Conservation (phyloP, 352 stramenopile genomes). For the Phytophthora pluvialis region DNA sequence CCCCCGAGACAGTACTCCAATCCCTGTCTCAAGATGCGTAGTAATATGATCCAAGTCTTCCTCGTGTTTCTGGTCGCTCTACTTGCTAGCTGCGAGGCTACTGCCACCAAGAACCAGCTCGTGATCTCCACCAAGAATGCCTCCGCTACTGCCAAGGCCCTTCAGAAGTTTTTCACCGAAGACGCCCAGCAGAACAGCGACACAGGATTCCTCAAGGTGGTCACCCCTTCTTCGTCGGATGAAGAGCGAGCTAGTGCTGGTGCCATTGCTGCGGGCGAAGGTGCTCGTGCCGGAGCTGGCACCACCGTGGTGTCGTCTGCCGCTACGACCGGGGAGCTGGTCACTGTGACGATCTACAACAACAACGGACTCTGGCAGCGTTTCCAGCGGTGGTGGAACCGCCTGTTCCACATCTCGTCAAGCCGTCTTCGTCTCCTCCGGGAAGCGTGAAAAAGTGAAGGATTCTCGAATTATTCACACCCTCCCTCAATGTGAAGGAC, state of each 20-base stretch:
- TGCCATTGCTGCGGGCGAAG: constrained; percentile 13
- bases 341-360: constrained; percentile 31
- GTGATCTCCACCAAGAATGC: constrained; percentile 15
- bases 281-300: constrained; percentile 17
- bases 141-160: constrained; percentile 14
- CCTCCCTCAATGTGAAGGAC: constrained; percentile 1
- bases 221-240: constrained; percentile 4
- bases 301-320: constrained; percentile 12
- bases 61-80: constrained; percentile 11
- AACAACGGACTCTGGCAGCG: constrained; percentile 35
- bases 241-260: constrained; percentile 17
- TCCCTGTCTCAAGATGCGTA: constrained; percentile 12
- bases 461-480: background rate
- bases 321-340: background rate
- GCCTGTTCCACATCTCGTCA: constrained; percentile 10
- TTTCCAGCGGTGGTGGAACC: constrained; percentile 29
- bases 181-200: constrained; percentile 15
- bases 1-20: background rate
- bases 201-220: constrained; percentile 21
- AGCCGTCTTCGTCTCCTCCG: constrained; percentile 17
- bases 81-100: constrained; percentile 7
- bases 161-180: constrained; percentile 20
- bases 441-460: constrained; percentile 7
- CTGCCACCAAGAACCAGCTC: constrained; percentile 19
- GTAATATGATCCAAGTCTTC: constrained; percentile 6